phyloP scores from a whole-genome alignment of 371 early-diverging fungal genomes.

The Mucor velutinosus region DNA sequence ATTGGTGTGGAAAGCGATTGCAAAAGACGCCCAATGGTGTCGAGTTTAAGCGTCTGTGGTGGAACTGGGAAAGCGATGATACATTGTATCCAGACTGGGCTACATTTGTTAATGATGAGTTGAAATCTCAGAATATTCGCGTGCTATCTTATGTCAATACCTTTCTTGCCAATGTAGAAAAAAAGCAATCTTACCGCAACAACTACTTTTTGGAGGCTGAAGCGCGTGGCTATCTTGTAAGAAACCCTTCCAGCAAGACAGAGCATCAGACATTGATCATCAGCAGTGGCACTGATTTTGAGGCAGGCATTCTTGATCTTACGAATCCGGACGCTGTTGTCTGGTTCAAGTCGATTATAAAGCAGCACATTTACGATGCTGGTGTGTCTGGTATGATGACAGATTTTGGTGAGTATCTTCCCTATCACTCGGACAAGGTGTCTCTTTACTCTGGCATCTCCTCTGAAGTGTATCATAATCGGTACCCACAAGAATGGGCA shows the following conservation, averaged over 20 bases:
- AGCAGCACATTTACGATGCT: conserved; percentile 30
- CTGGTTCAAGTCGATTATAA: conserved; percentile 27
- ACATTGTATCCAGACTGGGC: conserved; percentile 45
- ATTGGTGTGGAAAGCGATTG: conserved; percentile 47
- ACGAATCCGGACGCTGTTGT: conserved; percentile 31
- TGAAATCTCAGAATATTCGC: conserved; percentile 18
- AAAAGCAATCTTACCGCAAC: conserved; percentile 20
- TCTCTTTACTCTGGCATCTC: conserved; percentile 13
- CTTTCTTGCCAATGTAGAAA: conserved; percentile 33
- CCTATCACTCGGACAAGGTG: conserved; percentile 20
- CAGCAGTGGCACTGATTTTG: conserved; percentile 23
- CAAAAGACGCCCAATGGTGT: conserved; percentile 27
- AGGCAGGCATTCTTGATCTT: conserved; percentile 37
- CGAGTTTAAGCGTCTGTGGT: conserved; percentile 41
- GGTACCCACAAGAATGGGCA: conserved; percentile 40
- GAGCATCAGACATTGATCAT: conserved; percentile 14
- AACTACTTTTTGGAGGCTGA: conserved; percentile 33
- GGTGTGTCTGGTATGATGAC: conserved; percentile 42
- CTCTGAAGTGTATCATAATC: conserved; percentile 33
- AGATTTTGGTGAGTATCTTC: conserved; percentile 40
- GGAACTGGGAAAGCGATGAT: conserved; percentile 49
- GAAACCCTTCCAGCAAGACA: conserved; percentile 4
- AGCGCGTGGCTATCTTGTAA: conserved; percentile 30
- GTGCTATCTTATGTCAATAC: conserved; percentile 38
- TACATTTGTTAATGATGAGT: conserved; percentile 28